phyloP scores from a whole-genome alignment of 2,329 filamentous ascomycete species.

The Paraphoma chrysanthemicola region DNA sequence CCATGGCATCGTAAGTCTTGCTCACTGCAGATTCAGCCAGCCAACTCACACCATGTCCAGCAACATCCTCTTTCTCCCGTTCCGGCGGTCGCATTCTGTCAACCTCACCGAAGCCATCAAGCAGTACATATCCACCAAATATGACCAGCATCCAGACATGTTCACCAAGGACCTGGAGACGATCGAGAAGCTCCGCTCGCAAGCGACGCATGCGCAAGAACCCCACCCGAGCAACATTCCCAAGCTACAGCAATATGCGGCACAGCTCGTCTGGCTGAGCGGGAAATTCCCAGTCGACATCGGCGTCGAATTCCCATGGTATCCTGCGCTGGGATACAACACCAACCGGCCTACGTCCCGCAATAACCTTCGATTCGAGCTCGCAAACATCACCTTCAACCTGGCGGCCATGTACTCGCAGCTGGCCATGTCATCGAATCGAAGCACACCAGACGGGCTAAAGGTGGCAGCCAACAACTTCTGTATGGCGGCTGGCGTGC shows the following conservation, averaged over 20 bases:
- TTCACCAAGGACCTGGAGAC: slow-evolving; percentile 87
- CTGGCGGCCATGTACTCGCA: slow-evolving; percentile 93
- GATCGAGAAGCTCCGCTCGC: slow-evolving; percentile 81
- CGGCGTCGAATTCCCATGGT: slow-evolving; percentile 96
- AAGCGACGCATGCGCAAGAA: slow-evolving; percentile 89
- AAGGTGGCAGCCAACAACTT: slow-evolving; percentile 91
- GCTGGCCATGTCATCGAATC: slow-evolving; percentile 81
- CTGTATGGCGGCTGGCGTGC: slow-evolving; percentile 82
- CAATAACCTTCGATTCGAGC: slow-evolving; percentile 78
- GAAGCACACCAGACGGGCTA: slow-evolving; percentile 79
- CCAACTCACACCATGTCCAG: slow-evolving; percentile 32
- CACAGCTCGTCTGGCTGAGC: slow-evolving; percentile 89
- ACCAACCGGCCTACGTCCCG: slow-evolving; percentile 72
- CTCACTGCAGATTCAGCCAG: neutral
- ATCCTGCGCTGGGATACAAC: slow-evolving; percentile 90
- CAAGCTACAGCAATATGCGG: slow-evolving; percentile 90
- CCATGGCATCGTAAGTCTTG: slow-evolving; percentile 37
- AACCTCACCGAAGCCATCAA: slow-evolving; percentile 83
- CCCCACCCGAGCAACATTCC: slow-evolving; percentile 84
- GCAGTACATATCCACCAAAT: slow-evolving; percentile 96
- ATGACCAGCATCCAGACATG: slow-evolving; percentile 98
- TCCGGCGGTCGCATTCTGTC: slow-evolving; percentile 82
- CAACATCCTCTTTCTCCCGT: slow-evolving; percentile 80
- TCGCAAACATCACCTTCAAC: slow-evolving; percentile 92
- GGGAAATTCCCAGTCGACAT: slow-evolving; percentile 98